Conservation (phyloP, 805 yeast species). For the Candida ipomoeae region DNA sequence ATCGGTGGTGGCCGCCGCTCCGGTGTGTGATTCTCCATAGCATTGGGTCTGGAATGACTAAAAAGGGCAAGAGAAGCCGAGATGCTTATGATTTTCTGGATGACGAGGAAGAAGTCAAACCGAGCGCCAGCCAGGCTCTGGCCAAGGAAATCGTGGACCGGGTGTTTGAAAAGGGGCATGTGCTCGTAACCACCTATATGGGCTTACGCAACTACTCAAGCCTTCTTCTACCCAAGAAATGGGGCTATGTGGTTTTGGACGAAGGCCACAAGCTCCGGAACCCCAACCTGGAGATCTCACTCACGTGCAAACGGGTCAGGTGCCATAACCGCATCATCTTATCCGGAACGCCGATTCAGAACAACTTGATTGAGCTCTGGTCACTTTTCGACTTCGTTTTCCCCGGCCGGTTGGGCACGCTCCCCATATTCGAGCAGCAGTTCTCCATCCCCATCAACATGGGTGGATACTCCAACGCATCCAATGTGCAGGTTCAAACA, state of each 20-base stretch:
- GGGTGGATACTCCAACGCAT: conserved; percentile 98
- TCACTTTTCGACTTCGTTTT: conserved; percentile 90
- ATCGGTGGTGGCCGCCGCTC: conserved; percentile 97
- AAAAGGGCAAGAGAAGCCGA: conserved; percentile 26
- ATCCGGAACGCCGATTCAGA: conserved; percentile 96
- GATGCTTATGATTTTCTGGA: conserved; percentile 27
- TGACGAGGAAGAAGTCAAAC: conserved; percentile 2
- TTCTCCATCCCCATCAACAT: conserved; percentile 88
- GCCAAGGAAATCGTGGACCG: conserved; percentile 51
- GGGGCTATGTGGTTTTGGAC: conserved; percentile 91
- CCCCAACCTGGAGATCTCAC: conserved; percentile 84
- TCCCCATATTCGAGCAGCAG: conserved; percentile 91
- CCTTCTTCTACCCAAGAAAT: conserved; percentile 56
- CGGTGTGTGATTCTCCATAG: conserved; percentile 84
- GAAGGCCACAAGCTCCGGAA: conserved; percentile 97
- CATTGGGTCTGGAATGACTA: conserved; percentile 80
- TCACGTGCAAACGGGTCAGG: conserved; percentile 77
- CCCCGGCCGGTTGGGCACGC: conserved; percentile 91
- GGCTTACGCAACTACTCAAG: conserved; percentile 71
- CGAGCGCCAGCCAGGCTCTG: conserved; percentile 26
- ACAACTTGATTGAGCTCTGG: conserved; percentile 90
- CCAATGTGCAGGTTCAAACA: conserved; percentile 92
- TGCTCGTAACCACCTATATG: conserved; percentile 86
- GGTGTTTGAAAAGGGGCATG: conserved; percentile 69
- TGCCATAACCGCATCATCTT: conserved; percentile 84